phyloP scores from a whole-genome alignment of 2,329 filamentous ascomycete genomes.

The Akanthomyces lecanii region DNA sequence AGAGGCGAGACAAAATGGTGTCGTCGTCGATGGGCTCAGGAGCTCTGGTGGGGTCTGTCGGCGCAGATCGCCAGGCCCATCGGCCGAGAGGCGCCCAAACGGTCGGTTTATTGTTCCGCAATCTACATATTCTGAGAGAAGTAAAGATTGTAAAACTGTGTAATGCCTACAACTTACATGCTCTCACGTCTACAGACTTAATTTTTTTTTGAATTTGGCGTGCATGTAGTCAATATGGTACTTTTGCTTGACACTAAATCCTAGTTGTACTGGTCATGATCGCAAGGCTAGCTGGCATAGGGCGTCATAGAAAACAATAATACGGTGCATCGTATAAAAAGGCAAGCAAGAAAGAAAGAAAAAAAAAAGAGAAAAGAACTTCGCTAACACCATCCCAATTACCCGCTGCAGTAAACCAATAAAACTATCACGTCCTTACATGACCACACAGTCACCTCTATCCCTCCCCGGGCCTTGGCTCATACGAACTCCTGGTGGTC shows the following conservation, averaged over 20 bases:
- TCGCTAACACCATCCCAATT: not conserved
- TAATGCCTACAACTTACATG: no score
- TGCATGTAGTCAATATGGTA: no score
- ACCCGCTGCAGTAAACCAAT: not conserved
- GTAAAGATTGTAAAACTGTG: no score
- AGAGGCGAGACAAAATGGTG: not conserved
- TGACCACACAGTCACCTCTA: slow-evolving; percentile 42
- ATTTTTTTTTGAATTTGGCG: no score
- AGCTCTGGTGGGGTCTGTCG: not conserved
- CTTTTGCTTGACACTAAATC: no score
- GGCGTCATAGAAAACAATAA: not conserved
- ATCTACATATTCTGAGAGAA: no score
- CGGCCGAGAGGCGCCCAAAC: not conserved
- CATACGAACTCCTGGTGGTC: slow-evolving; percentile 17
- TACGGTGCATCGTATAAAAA: not conserved
- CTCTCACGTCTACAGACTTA: no score
- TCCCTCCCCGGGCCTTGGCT: not conserved
- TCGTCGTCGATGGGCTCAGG: slow-evolving; percentile 3
- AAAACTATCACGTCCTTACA: slow-evolving; percentile 30
- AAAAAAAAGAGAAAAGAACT: not conserved
- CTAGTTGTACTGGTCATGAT: no score
- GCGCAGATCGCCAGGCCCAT: slow-evolving; percentile 5
- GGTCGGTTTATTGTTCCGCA: no score
- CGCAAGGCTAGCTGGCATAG: not conserved
- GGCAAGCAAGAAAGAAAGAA: not conserved